Conservation (phyloP, 192 early-diverging fungal genomes). For the Podila epigama region DNA sequence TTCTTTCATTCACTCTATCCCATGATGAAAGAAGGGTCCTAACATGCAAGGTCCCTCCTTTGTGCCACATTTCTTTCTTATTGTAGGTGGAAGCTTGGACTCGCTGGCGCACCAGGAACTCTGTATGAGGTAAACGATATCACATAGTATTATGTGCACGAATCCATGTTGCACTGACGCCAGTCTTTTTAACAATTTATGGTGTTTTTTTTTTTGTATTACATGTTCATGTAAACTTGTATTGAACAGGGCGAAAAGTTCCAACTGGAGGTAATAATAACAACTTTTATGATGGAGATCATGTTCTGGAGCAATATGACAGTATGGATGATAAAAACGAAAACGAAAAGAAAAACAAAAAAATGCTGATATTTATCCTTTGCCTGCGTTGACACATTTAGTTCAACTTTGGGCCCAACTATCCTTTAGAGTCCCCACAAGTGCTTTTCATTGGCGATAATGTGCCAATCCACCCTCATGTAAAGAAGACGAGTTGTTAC, state of each 20-base stretch:
- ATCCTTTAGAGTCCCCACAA: conserved; percentile 78
- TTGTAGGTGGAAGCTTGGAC: conserved; percentile 66
- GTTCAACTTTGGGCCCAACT: conserved; percentile 77
- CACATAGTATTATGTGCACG: background rate
- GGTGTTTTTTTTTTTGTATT: background rate
- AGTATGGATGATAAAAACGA: background rate
- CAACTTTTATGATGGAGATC: too few species aligned
- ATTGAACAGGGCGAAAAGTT: conserved; percentile 60
- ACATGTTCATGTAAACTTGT: conserved; percentile 3
- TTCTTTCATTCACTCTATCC: background rate
- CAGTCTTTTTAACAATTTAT: too few species aligned
- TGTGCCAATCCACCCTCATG: conserved; percentile 78
- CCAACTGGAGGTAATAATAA: conserved; percentile 53
- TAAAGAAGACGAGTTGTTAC: conserved; percentile 28
- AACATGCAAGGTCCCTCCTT: background rate
- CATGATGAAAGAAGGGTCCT: background rate
- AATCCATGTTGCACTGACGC: too few species aligned
- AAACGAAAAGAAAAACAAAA: background rate
- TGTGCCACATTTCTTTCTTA: background rate
- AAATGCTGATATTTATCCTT: background rate
- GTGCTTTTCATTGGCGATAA: conserved; percentile 67
- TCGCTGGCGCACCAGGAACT: conserved; percentile 71
- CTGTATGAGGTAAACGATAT: conserved; percentile 65
- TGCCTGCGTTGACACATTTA: conserved; percentile 17
- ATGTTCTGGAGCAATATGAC: too few species aligned